phyloP scores from a whole-genome alignment of 495 filamentous ascomycete species.

The Thermothielavioides terrestris region DNA sequence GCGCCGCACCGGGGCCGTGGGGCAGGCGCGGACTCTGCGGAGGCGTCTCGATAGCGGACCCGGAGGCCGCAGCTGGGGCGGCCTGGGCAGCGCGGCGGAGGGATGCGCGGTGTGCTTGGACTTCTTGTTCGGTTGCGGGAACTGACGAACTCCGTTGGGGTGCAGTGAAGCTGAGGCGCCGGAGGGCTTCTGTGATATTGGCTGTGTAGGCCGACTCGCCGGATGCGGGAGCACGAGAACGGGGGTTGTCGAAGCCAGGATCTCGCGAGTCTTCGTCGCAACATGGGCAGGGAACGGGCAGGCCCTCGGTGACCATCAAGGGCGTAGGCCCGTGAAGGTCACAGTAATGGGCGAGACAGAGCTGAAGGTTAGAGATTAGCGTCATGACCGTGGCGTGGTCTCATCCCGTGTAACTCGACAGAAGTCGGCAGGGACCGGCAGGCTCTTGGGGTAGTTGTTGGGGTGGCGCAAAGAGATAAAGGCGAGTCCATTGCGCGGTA shows the following conservation, averaged over 20 bases:
- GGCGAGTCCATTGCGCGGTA: too few species aligned
- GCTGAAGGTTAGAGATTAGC: constrained; percentile 49
- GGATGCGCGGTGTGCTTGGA: constrained; percentile 33
- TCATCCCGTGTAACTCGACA: background rate
- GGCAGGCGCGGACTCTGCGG: constrained; percentile 52
- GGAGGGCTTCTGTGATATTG: constrained; percentile 32
- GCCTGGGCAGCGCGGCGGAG: constrained; percentile 25
- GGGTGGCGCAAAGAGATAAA: too few species aligned
- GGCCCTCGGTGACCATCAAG: constrained; percentile 86
- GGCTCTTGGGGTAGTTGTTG: too few species aligned
- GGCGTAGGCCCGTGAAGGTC: constrained; percentile 92
- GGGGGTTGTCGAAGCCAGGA: constrained; percentile 21
- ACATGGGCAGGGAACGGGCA: constrained; percentile 75
- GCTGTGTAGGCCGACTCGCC: constrained; percentile 24
- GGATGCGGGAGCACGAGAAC: constrained; percentile 23
- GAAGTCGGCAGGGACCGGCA: background rate
- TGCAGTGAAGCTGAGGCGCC: constrained; percentile 31
- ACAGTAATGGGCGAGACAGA: constrained; percentile 94
- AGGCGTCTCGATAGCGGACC: constrained; percentile 49
- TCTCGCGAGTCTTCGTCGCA: constrained; percentile 37
- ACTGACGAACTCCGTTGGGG: constrained; percentile 32
- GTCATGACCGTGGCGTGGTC: constrained; percentile 15
- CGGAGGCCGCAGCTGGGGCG: constrained; percentile 15
- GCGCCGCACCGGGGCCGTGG: constrained; percentile 20
- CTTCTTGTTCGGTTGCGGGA: constrained; percentile 32